Base-by-base conservation (phyloP, 23 red algal species). In the Gracilaria gracilis region DNA sequence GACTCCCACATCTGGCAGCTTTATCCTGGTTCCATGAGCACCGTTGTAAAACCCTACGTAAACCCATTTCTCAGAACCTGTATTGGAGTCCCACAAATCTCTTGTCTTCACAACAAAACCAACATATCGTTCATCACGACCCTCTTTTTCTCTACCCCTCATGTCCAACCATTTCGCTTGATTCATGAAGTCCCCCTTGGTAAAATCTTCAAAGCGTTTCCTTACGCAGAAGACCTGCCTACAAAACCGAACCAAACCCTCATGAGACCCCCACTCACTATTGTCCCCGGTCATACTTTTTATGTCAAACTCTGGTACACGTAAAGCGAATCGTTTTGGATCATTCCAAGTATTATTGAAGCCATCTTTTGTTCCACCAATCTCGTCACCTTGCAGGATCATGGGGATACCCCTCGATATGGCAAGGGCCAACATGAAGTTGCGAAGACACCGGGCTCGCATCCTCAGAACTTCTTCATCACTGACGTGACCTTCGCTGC, bases 331-430 rank as follows among this genome's bases (percentile, higher is more conserved):
- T 34, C 57, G 27, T 27, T 90, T 44, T 4, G 87, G 72, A 61
- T 81, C 57, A 65, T 90, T 90, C 71, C 74, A 90, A 4, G 87
- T 65, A 55, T 96, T 92, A 58, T 75, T 96, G 75, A 84, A 85
- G 24, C 94, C 94, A 47, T 80, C 42, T 80, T 96, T 96, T n/a
- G 94, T 66, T 36, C 74, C 66, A 32, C 94, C 94, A 25, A 87
- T 64, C 57, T 96, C 94, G 69, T 91, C 85, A 1, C 94, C 94
- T 85, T 91, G 88, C 17, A 64, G 23, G 15, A 96, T 75, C 94
- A 96, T 96, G 1, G 94, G 94, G 23, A 91, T 72, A 9, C 94
- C 94, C 27, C 94, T 70, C 9, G 84, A 90, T 55, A 96, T 50
- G 20, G 82, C 84, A 9, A 96, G 48, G 19, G 87, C 87, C 36